phyloP scores from a whole-genome alignment of 352 stramenopile species.

The Pythium diclinum region DNA sequence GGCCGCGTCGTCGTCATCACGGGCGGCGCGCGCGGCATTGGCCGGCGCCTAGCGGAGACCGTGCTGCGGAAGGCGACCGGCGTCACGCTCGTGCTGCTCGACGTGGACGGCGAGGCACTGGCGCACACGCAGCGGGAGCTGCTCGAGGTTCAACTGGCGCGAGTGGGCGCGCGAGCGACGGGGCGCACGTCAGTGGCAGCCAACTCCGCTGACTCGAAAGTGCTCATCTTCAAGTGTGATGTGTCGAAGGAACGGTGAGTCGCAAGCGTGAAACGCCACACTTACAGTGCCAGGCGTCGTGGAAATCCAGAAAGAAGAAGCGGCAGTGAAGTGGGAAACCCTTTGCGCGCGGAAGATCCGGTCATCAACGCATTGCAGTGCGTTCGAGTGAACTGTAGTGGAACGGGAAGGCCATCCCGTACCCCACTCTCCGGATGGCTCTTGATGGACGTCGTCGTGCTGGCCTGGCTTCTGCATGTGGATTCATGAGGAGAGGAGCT shows the following conservation, averaged over 20 bases:
- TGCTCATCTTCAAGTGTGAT: conserved; percentile 55
- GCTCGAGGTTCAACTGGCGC: conserved; percentile 5
- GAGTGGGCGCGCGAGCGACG: conserved; percentile 16
- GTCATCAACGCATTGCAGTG: conserved; percentile 6
- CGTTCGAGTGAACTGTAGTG: background rate
- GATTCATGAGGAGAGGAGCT: background rate
- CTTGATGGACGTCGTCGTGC: background rate
- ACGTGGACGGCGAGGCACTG: conserved; percentile 52
- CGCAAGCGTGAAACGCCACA: background rate
- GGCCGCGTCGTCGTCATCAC: conserved; percentile 64
- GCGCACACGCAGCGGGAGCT: conserved; percentile 28
- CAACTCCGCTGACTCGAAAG: conserved; percentile 1
- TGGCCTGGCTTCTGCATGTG: background rate
- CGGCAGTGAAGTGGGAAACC: background rate
- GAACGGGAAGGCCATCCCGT: background rate
- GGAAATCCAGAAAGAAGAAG: background rate
- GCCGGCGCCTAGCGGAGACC: conserved; percentile 37
- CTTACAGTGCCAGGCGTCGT: background rate
- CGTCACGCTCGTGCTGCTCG: conserved; percentile 56
- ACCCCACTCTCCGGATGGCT: background rate
- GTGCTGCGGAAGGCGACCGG: conserved; percentile 27
- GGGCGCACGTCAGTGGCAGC: conserved; percentile 1
- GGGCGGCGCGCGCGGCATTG: conserved; percentile 56
- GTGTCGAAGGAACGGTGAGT: conserved; percentile 57
- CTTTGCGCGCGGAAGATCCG: background rate